Base-by-base conservation (phyloP, 768 basidiomycete species). In the Peribolospora baueri region DNA sequence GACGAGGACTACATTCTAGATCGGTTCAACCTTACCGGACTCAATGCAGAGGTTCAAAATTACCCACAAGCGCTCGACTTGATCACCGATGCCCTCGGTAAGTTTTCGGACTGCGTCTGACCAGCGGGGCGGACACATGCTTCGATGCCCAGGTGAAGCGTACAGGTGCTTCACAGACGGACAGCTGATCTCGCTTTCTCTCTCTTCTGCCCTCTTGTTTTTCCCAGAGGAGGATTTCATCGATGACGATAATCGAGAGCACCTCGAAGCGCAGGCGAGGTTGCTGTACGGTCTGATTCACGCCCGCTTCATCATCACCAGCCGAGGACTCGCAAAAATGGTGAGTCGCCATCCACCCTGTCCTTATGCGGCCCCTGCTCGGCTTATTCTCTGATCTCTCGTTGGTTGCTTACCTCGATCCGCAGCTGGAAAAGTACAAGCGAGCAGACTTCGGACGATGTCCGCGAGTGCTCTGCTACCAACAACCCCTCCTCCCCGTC, bases 1-100 rank as follows among this genome's bases (percentile, higher is more conserved):
- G 93, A 95, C 66, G 93, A 97, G 65, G 91, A 97, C 69, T 97
- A 95, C 67, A 95, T 98, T 63, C 75, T 93, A 55, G 91, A 97
- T 70, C 78, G 90, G 53, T 95, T 98, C 76, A 97, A 98, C 69
- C 73, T 98, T 55, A 98, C 93, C 3, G 91, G 93, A 4, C 74
- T 97, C 53, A 93, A 95, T 69, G 84, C 82, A 60, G 93, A 97
- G 67, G 86, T 95, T 5, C 76, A 86, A 58, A 88, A 93, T 69
- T 98, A 98, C 63, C 69, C 81, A 0, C 82, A 91, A 62, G 93
- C 93, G 0, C 71, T 97, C 52, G 90, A 97, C 66, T 74, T 98
- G 55, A 95, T 98, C 55, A 93, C 88, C 2, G 93, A 97, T 66
- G 85, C 84, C 56, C 72, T 95, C 36, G 91, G 91, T 87, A 62